Conservation (phyloP, 2,329 filamentous ascomycete genomes). For the Dactylellina haptotyla region DNA sequence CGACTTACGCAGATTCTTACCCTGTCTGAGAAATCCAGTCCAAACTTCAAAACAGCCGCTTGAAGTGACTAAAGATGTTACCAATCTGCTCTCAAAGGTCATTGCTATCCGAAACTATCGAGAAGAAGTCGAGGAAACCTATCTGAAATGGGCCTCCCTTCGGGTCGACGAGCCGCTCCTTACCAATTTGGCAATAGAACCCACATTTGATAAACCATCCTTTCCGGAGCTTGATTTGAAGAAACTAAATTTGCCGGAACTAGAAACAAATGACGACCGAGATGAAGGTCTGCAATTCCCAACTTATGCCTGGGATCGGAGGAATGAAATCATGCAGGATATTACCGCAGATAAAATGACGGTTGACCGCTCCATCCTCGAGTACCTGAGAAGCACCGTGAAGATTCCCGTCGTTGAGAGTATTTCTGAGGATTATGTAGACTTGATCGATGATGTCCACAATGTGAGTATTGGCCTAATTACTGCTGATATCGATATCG, state of each 20-base stretch:
- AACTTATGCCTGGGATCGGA: constrained; percentile 32
- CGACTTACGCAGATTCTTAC: neutral
- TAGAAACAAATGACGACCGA: neutral
- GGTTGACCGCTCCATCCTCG: constrained; percentile 27
- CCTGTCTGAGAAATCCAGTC: neutral
- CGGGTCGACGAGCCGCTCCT: constrained; percentile 31
- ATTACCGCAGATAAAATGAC: constrained; percentile 35
- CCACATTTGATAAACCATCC: neutral
- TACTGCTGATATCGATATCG: too few species aligned
- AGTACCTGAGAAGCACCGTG: constrained; percentile 32
- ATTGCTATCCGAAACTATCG: constrained; percentile 19
- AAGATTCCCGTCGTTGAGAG: neutral
- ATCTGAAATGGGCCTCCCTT: neutral
- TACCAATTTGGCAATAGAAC: neutral
- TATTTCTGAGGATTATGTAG: neutral
- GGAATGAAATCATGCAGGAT: constrained; percentile 37
- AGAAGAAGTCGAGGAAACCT: neutral
- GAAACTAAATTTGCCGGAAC: neutral
- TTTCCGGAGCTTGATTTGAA: constrained; percentile 1
- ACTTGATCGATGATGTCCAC: neutral
- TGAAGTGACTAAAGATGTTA: constrained; percentile 30
- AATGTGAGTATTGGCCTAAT: neutral
- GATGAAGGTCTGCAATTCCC: constrained; percentile 36
- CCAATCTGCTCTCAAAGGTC: constrained; percentile 9
- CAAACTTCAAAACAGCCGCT: neutral